Percentiles rank a stretch among this genome's conserved stretches.
Conservation (phyloP, 306 rosid genomes). For the Datisca glomerata region DNA sequence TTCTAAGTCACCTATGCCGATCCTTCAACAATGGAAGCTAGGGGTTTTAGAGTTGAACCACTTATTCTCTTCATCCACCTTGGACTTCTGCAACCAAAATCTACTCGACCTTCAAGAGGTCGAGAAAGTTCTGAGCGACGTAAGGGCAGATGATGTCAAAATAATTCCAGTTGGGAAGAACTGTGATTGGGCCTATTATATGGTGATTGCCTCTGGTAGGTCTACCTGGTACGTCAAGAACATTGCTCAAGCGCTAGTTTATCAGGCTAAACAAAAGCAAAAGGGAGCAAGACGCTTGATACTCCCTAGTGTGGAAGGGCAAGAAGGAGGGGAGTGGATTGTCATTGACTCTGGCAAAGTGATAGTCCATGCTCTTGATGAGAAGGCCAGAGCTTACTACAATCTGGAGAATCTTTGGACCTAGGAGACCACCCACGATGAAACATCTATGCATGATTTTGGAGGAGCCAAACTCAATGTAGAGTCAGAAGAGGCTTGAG, state of each 20-base stretch:
- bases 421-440: no score
- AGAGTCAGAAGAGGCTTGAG: no score
- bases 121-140: conserved; percentile 67
- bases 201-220: conserved; percentile 83
- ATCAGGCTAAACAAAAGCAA: conserved; percentile 88
- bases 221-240: conserved; percentile 92
- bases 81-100: conserved; percentile 4
- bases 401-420: conserved; percentile 79
- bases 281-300: conserved; percentile 46
- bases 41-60: conserved; percentile 12
- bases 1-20: conserved; percentile 1
- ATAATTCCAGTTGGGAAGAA: conserved; percentile 44
- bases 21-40: conserved; percentile 44
- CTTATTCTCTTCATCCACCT: conserved; percentile 14
- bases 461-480: no score
- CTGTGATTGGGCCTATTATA: conserved; percentile 74
- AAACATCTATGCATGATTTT: no score
- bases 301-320: conserved; percentile 85
- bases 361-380: conserved; percentile 88
- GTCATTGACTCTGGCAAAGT: conserved; percentile 88
- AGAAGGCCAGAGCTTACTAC: conserved; percentile 88
- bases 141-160: conserved; percentile 73
- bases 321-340: conserved; percentile 84
- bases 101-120: conserved; percentile 57
- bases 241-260: conserved; percentile 89